Evolutionary conservation across 2,329 filamentous ascomycete species (phyloP), one percentile per base, ranked within the genome.

Genomic region (Canariomyces notabilis): DNA sequence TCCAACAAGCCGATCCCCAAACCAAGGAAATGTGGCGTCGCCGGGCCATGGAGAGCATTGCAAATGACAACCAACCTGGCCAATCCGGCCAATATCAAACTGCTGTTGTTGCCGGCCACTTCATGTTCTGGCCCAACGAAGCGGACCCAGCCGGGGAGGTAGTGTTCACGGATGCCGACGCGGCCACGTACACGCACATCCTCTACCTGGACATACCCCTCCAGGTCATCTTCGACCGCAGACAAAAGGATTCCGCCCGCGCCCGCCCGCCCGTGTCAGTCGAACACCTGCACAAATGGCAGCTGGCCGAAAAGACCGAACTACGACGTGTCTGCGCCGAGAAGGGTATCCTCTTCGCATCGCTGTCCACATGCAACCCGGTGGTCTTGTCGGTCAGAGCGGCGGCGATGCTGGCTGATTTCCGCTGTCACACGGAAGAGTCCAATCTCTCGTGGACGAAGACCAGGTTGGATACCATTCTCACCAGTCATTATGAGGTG

Each of bases 91-190:
- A 38, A 8, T 57, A 63, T 1, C 64, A 60, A 47, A 50, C 60
- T 5, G 78, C 60, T 1, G 54, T 84, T 2, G 73, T 83, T 3
- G 62, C 74, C 4, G 77, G 77, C 0, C 76, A 83, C 56, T 74
- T 67, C 56, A 75, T 74, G 64, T 75, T 82, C 52, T 80, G 75
- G 74, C 4, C 49, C 0, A 66, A 73, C 20, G 58, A 57, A n/a
- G n/a, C n/a, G 1, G 55, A 67, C 0, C 48, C 57, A 7, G 31
- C 20, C n/a, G 61, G 58, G 23, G 15, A 57, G 1, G 14, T 50
- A 5, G 67, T 77, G 0, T 67, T 61, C 41, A 81, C 74, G 0
- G 9, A 60, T 2, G 61, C 55, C 6, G 79, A 83, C 46, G 39
- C 71, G 4, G 35, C 64, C 0, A 67, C 60, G 0, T 83, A 70